Evolutionary conservation across 2,329 filamentous ascomycete species (phyloP), one percentile per base, ranked within the genome.

Genomic region (Aureobasidium namibiae): DNA sequence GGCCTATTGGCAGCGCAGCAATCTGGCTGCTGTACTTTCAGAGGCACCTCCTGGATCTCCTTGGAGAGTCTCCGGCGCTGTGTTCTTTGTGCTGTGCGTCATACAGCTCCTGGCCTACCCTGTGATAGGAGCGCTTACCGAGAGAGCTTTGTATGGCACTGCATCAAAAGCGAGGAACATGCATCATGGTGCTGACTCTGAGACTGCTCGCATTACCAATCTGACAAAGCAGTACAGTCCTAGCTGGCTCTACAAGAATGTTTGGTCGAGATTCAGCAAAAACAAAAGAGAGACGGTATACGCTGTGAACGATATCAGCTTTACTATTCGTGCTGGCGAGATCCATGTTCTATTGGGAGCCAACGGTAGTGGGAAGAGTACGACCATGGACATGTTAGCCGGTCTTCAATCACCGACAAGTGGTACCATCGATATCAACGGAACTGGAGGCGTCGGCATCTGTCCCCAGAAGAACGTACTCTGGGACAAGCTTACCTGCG

Each of bases 391-490:
- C 68, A 87, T 88, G 6, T 92, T 96, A 63, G 88, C 90, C 11
- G 92, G 92, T 3, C 81, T 92, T 53, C 90, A 87, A 65, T 88
- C 83, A 45, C 79, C 92, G 23, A 90, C 89, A 0, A 84, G 81
- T 60, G 92, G 92, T 2, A 79, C 80, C 3, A 94, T 96, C 64
- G 83, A 82, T 24, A 86, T 96, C 46, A 86, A 92, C 64, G 86
- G 86, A 0, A 86, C 84, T 10, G 89, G 89, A 10, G 90, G 89
- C 0, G 80, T 96, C 21, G 92, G 92, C 14, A 85, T 95, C 42
- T 92, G 90, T 60, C 92, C 92, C 0, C 92, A 96, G 70, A 92
- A 92, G 77, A 96, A 96, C 66, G 92, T 96, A 6, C 80, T 96
- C 33, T 96, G 92, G 91, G 88, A 92, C 65, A 86, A 91, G 60